Evolutionary conservation across 1,284 basidiomycete species (phyloP), one percentile per base, ranked within the genome.

Genomic region (Volvariella surrecta): DNA sequence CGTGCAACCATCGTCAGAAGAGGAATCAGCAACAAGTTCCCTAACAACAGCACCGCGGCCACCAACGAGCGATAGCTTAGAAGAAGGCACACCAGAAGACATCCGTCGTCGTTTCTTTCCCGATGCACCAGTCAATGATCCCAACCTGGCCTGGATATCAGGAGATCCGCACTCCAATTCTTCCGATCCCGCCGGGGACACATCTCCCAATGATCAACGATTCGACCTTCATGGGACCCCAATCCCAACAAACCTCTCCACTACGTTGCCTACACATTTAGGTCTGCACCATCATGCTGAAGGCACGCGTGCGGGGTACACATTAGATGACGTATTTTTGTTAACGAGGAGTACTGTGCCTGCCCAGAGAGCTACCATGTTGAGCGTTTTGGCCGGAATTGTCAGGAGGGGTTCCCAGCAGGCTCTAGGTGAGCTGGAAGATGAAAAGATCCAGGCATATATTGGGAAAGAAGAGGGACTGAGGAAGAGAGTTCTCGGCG

Each of bases 271-370:
- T 0, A 83, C 84, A 0, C 82, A 91, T 60, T 71, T 91, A 1
- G 93, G 93, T 1, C 67, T 96, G 17, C 93, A 97, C 60, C 93
- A 96, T 58, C 93, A 96, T 48, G 79, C 89, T 0, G 86, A 90
- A 45, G 81, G 82, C 16, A 60, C 66, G 2, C 77, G 67, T 49
- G 92, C 93, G 0, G 94, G 93, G 0, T 97, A 96, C 60, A 93
- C 89, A 0, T 64, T 95, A 0, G 79, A 86, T 30, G 93, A 96
- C 49, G 72, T 96, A n/a, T 78, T 94, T 37, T 67, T 89, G 38
- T 72, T 95, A 2, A 79, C 82, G 1, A 71, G 88, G 42, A 93
- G 89, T 3, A 89, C 83, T 0, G 85, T 93, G 0, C 79, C 84
- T 6, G 83, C 85, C 8, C 93, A 97, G 58, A 71, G 92, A 20